These are phyloP conservation scores for Suillus fuscotomentosus DNA, from an alignment of 768 basidiomycete genomes.

Conservation along the genomic window DNA sequence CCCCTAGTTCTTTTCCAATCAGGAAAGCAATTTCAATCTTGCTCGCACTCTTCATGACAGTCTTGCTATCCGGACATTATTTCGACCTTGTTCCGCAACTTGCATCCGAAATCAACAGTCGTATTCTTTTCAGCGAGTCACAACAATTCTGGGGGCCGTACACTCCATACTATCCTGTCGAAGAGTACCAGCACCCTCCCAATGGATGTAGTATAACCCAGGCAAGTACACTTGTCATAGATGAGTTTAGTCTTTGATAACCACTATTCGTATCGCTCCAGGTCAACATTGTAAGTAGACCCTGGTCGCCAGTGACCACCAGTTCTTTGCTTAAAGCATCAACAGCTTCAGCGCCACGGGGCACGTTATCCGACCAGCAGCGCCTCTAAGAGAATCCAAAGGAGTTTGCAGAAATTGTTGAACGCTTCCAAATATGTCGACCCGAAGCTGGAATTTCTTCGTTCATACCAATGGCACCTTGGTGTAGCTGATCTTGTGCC, in stretches of 20 bases:
- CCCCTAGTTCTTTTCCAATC: neutral
- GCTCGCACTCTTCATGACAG: neutral
- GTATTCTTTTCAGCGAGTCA: neutral
- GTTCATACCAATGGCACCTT: constrained; percentile 56
- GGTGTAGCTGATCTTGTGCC: constrained; percentile 60
- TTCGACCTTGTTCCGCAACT: neutral
- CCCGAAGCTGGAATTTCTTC: constrained; percentile 53
- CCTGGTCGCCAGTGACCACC: neutral
- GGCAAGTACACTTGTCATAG: neutral
- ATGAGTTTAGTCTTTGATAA: neutral
- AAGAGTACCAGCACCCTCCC: neutral
- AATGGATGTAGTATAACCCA: neutral
- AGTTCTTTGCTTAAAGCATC: constrained; percentile 6
- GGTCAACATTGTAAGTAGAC: constrained; percentile 29
- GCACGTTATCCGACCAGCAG: constrained; percentile 69
- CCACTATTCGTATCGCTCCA: neutral
- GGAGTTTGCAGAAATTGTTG: constrained; percentile 54
- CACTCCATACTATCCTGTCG: neutral
- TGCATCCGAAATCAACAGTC: neutral
- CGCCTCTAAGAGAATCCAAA: constrained; percentile 40
- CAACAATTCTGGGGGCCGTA: neutral
- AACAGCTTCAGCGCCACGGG: constrained; percentile 77
- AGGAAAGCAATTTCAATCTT: neutral
- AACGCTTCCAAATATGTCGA: constrained; percentile 44
- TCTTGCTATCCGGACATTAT: neutral